Base-by-base conservation (phyloP, 768 basidiomycete species). In the Termitomyces titanicus region DNA sequence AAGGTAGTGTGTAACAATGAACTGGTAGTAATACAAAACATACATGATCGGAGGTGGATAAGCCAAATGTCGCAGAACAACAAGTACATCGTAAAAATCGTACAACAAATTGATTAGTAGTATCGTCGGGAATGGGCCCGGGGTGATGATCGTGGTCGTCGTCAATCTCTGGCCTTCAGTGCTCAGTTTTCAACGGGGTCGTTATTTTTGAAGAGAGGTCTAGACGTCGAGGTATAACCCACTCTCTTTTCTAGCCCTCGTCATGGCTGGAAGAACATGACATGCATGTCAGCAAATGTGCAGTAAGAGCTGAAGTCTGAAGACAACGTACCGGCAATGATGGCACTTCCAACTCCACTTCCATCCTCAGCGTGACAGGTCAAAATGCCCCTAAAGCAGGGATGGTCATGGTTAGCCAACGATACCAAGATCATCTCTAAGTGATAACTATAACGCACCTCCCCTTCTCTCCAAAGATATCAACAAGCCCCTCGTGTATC, bases 391-490 rank as follows among this genome's bases (percentile, higher is more conserved):
- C 81, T 86, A 59, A 5, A 33, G 29, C 22, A 38, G 35, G 17
- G 43, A 43, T 6, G 12, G 35, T 27, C 35, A 25, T 25, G 35
- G 2, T 27, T 11, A 27, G 22, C 12, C 6, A 12, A 25, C 17
- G 25, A 38, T 42, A 43, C 37, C 40, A 31, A 29, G 13, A 20
- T 58, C 20, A 20, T 17, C 22, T 7, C 15, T 34, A 27, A 34
- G 44, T n/a, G n/a, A n/a, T n/a, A n/a, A 25, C 44, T 13, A 13
- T 15, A 42, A 76, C 89, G 63, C 61, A 91, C 90, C 85, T 82
- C 66, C 94, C 97, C 77, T 92, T 93, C 61, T 97, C 94, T 12
- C 97, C 97, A 66, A 98, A 97, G 57, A 99, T 87, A 66, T 98
- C 97, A 39, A 88, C 80, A 55, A 99, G 72, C 13, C 94, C 97